Evolutionary conservation across 768 basidiomycete species (phyloP).

Genomic region (Lentinula detonsa): DNA sequence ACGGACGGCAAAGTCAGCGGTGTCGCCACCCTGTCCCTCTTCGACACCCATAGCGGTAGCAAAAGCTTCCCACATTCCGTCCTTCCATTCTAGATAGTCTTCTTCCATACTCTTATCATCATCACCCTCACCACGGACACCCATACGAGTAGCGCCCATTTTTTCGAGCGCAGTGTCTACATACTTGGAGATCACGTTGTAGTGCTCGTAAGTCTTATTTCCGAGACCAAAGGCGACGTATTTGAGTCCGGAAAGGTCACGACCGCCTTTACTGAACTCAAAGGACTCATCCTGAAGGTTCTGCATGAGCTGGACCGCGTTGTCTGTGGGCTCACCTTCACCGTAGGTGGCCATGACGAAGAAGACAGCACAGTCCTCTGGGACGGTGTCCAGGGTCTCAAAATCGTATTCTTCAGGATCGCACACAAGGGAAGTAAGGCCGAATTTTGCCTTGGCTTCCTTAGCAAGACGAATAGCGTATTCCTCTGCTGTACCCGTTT

Average conservation of each 20-base stretch:
- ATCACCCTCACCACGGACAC: conserved; percentile 91
- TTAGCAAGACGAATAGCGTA: conserved; percentile 97
- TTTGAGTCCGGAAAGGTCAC: conserved; percentile 75
- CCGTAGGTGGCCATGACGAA: conserved; percentile 99
- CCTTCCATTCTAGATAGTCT: conserved; percentile 99
- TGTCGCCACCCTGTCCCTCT: conserved; percentile 94
- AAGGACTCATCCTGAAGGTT: conserved; percentile 84
- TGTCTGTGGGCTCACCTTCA: conserved; percentile 98
- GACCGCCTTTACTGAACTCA: conserved; percentile 78
- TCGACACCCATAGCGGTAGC: conserved; percentile 81
- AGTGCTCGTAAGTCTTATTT: conserved; percentile 93
- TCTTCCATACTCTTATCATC: conserved; percentile 99
- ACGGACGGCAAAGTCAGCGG: conserved; percentile 88
- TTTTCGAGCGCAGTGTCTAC: conserved; percentile 68
- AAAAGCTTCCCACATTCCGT: conserved; percentile 92
- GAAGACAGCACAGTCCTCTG: conserved; percentile 82
- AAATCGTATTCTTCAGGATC: conserved; percentile 99
- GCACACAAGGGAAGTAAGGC: conserved; percentile 91
- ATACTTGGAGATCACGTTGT: conserved; percentile 82
- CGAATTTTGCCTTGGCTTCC: conserved; percentile 95
- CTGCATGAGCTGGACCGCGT: conserved; percentile 91
- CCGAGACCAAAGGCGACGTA: conserved; percentile 95
- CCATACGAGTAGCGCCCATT: conserved; percentile 82
- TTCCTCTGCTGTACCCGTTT: conserved; percentile 98
- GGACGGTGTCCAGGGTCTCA: conserved; percentile 87